Base-by-base conservation (phyloP, 148 eudicot species). In the Rhododendron simsii region DNA sequence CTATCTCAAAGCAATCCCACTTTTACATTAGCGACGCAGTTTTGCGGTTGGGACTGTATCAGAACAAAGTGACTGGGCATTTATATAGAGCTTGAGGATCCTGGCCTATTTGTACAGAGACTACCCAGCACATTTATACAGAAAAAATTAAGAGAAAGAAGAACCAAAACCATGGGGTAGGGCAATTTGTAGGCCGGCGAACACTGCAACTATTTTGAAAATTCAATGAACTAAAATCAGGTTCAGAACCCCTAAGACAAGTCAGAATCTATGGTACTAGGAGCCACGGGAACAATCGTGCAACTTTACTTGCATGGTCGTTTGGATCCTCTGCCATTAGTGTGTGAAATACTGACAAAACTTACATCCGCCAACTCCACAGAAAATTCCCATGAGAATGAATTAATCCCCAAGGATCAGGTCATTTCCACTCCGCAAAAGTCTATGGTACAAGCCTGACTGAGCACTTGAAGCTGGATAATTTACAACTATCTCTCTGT, bases 401-500 rank as follows among this genome's bases (percentile, higher is more conserved):
- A 45, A 78, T 14, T 15, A 78, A 53, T 61, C 82, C 30, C 39
- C 28, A 28, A 84, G 47, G 35, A 48, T 78, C 51, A 21, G 76
- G 50, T 78, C 86, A 81, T 47, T 61, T 30, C 12, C 41, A 57
- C 63, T 55, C 35, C 0, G 26, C 84, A 69, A 12, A 77, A 67
- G 57, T 59, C 77, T 41, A 69, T 51, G 71, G 89, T 85, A 83
- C 84, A 26, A 85, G 86, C 85, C n/a, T 79, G 84, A 53, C 80
- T 59, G 48, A 30, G 44, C 83, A 13, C 44, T 84, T 82, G 69
- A 18, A 15, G 78, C 87, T 61, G 47, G 81, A 78, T 65, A 83
- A 87, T 81, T 57, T 87, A 89, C 87, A 89, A 63, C 84, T 80
- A 48, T 79, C 83, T 83, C 86, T 71, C 63, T 80, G 80, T 39